These are phyloP conservation scores for Tetrahymena thermophila DNA, from an alignment of 73 alveolate species.

Conservation along the genomic window DNA sequence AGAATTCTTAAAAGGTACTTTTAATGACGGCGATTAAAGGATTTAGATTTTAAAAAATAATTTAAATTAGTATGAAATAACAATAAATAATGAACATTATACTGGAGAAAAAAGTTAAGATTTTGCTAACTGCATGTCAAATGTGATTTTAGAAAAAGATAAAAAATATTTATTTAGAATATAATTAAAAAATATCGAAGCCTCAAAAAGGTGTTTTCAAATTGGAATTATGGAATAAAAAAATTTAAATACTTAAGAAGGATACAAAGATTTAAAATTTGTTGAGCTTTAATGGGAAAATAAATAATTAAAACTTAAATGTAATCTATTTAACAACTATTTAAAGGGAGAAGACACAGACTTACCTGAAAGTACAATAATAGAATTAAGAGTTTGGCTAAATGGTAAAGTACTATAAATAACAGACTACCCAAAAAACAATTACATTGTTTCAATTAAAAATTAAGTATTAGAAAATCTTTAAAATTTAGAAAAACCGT, in stretches of 20 bases:
- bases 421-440: background rate
- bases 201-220: background rate
- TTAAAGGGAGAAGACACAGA: background rate
- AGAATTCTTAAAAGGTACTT: background rate
- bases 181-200: background rate
- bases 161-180: background rate
- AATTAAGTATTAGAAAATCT: background rate
- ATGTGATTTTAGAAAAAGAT: background rate
- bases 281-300: no score
- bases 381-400: background rate
- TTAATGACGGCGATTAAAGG: background rate
- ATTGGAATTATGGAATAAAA: background rate
- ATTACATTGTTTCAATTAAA: background rate
- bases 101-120: background rate
- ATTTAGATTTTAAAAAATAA: no score
- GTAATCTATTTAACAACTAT: no score
- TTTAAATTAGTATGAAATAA: background rate
- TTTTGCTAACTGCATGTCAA: background rate
- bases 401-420: background rate
- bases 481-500: background rate
- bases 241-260: background rate
- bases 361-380: no score
- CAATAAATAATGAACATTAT: background rate
- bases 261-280: background rate
- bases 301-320: no score